Evolutionary conservation across 805 yeast species (phyloP), one percentile per base, ranked within the genome.

Genomic region (Lachancea kluyveri): DNA sequence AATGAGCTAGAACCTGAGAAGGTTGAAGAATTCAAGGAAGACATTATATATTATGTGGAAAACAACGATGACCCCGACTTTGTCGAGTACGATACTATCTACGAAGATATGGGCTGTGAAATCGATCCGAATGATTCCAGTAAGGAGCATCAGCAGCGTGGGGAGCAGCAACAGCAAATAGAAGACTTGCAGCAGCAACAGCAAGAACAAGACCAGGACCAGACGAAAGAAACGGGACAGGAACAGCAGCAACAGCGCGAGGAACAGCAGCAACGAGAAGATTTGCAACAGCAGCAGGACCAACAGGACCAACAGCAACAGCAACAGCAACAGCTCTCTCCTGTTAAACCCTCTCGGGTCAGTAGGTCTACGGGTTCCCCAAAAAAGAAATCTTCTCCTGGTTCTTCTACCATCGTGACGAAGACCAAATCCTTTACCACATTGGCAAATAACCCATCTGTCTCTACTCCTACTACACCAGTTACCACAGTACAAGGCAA

Each of bases 21-120:
- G 31, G 75, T 90, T 7, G 79, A 79, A 46, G 79, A 70, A 14
- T 74, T 86, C 36, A 78, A 79, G 52, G 97, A 90, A 32, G 97
- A 90, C 56, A 82, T 90, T 54, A 83, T 74, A 45, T 90, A 92
- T 62, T 88, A 85, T 57, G 92, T 92, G 18, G 97, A 92, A 46
- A 82, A 86, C 41, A 90, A 90, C 52, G 92, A 82, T 57, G 96
- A 87, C 35, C 88, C 78, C 4, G 95, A 88, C 49, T 90, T 87
- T 56, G 80, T 88, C 20, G 96, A 87, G 51, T 95, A 90, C 57
- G 96, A 88, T 46, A 87, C 85, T 9, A 74, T 90, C 39, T 92
- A 90, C 59, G 96, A 92, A 45, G 85, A 78, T 38, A 69, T 92
- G 46, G 87, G 79, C 26, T 70, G 59, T 35, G 58, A 55, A 40